Conservation (phyloP, 176 grass and related monocot species). For the Tillandsia fasciculata region DNA sequence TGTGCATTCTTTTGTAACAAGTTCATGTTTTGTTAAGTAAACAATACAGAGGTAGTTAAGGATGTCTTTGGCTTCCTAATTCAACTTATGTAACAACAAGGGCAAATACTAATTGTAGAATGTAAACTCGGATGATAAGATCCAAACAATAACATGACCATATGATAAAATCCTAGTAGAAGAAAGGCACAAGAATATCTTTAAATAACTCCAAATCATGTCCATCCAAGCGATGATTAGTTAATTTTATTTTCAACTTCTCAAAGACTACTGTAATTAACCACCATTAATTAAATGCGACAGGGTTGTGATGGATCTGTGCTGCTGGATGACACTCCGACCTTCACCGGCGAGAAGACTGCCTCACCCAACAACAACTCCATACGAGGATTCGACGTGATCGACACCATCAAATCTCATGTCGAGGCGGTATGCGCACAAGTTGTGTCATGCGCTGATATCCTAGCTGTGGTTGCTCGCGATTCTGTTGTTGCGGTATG, state of each 20-base stretch:
- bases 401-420: constrained; percentile 48
- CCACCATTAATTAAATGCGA: too few species aligned
- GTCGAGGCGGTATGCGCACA: constrained; percentile 33
- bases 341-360: constrained; percentile 38
- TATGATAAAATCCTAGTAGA: too few species aligned
- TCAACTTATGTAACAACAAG: too few species aligned
- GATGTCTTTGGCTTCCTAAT: too few species aligned
- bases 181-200: too few species aligned
- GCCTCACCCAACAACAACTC: constrained; percentile 41
- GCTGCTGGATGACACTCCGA: constrained; percentile 48
- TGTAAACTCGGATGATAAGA: too few species aligned
- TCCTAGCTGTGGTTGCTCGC: constrained; percentile 42
- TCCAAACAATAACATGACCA: too few species aligned
- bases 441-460: constrained; percentile 55
- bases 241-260: background rate
- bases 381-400: constrained; percentile 33
- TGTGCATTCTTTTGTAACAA: too few species aligned
- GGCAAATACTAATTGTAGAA: too few species aligned
- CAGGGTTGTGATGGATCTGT: constrained; percentile 59
- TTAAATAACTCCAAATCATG: background rate
- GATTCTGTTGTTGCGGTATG: constrained; percentile 52
- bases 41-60: too few species aligned
- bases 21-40: too few species aligned
- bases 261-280: background rate
- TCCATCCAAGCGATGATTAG: background rate